Conservation (phyloP, 2,329 filamentous ascomycete species). For the Ophiostoma sp. region DNA sequence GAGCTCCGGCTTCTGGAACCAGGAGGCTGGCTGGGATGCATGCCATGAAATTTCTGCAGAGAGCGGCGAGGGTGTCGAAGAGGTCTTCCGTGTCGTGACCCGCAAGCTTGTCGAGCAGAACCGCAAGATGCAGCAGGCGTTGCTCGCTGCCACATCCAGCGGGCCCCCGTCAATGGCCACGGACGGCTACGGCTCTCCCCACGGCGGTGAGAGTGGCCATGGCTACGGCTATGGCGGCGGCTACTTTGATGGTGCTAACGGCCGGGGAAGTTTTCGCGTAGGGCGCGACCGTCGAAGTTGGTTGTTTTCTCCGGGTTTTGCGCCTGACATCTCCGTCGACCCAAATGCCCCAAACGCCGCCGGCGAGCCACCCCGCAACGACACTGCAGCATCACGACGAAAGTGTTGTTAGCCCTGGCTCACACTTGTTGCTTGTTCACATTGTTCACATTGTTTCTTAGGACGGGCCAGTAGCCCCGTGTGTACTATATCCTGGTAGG, state of each 20-base stretch:
- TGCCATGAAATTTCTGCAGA: constrained; percentile 96
- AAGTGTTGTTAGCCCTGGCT: constrained; percentile 22
- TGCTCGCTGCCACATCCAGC: constrained; percentile 49
- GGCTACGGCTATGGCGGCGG: constrained; percentile 27
- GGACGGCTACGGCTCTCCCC: constrained; percentile 21
- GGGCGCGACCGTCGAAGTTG: constrained; percentile 54
- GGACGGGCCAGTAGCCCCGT: not conserved
- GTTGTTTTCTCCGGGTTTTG: constrained; percentile 52
- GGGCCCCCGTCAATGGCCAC: constrained; percentile 31
- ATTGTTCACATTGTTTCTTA: not conserved
- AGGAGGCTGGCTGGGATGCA: constrained; percentile 92
- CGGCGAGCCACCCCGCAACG: constrained; percentile 17
- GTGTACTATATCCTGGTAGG: constrained; percentile 8
- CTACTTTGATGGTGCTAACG: constrained; percentile 49
- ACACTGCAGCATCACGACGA: constrained; percentile 14
- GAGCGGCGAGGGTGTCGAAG: constrained; percentile 90
- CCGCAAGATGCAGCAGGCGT: constrained; percentile 55
- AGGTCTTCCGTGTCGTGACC: constrained; percentile 74
- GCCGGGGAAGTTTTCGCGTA: constrained; percentile 51
- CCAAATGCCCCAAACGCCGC: constrained; percentile 32
- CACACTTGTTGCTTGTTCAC: constrained; percentile 8
- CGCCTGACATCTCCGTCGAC: constrained; percentile 47
- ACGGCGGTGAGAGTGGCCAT: constrained; percentile 18
- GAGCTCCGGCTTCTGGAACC: constrained; percentile 78
- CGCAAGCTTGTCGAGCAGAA: constrained; percentile 60